Evolutionary conservation across 1,284 basidiomycete species (phyloP).

Genomic region (Xanthoconium separans): DNA sequence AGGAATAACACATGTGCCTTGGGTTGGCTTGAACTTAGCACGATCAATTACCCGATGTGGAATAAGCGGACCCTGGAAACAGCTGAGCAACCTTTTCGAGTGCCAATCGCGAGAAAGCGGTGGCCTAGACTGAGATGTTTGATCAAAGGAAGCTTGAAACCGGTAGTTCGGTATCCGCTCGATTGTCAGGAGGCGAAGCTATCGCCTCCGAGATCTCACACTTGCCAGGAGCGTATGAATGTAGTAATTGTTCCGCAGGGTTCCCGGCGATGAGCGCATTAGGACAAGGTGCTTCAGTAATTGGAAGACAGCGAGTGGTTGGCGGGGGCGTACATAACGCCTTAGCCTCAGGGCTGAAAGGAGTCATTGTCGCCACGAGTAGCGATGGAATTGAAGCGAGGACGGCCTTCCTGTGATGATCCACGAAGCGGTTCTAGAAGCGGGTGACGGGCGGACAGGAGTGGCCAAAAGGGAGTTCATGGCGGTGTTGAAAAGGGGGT

Average conservation of each 20-base stretch:
- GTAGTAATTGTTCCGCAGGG: constrained; percentile 32
- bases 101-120: constrained; percentile 27
- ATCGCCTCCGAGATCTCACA: constrained; percentile 37
- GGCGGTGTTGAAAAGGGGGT: constrained; percentile 27
- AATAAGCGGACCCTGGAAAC: constrained; percentile 36
- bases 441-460: constrained; percentile 3
- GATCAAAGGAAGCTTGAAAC: constrained; percentile 27
- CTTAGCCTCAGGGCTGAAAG: constrained; percentile 13
- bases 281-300: constrained; percentile 16
- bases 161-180: constrained; percentile 31
- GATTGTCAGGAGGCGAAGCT: constrained; percentile 35
- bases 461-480: constrained; percentile 11
- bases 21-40: constrained; percentile 23
- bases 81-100: constrained; percentile 17
- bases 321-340: constrained; percentile 15
- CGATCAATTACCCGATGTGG: constrained; percentile 26
- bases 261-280: constrained; percentile 29
- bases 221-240: constrained; percentile 22
- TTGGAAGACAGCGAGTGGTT: constrained; percentile 19
- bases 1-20: constrained; percentile 29
- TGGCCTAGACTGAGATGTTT: constrained; percentile 30
- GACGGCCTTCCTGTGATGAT: constrained; percentile 24
- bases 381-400: constrained; percentile 5
- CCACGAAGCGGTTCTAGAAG: constrained; percentile 21
- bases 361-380: constrained; percentile 3